phyloP scores from a whole-genome alignment of 2,329 filamentous ascomycete genomes.

The Colletotrichum euphorbiae region DNA sequence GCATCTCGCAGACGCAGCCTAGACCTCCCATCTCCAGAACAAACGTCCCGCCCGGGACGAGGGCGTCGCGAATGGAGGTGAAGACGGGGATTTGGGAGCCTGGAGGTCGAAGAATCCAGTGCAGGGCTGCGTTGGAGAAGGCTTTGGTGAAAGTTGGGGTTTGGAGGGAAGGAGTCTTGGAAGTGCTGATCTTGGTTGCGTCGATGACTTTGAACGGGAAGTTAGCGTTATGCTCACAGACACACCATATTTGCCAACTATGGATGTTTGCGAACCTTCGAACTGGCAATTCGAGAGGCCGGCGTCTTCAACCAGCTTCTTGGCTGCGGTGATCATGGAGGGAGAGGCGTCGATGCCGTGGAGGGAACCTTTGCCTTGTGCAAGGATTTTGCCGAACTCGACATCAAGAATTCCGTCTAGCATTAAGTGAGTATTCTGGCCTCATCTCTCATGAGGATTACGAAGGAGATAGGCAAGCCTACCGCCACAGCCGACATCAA shows the following conservation, averaged over 20 bases:
- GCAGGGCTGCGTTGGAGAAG: conserved; percentile 75
- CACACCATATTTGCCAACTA: no score
- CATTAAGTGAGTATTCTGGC: conserved; percentile 7
- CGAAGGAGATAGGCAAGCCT: background rate
- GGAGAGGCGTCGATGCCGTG: conserved; percentile 70
- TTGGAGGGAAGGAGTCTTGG: conserved; percentile 12
- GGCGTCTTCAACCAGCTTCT: conserved; percentile 52
- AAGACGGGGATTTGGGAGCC: conserved; percentile 64
- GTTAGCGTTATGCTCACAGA: background rate
- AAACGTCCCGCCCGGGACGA: conserved; percentile 68
- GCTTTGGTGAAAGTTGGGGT: conserved; percentile 60
- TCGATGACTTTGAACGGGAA: conserved; percentile 55
- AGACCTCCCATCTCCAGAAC: conserved; percentile 79
- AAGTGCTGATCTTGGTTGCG: conserved; percentile 53
- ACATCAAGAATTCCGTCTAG: conserved; percentile 69
- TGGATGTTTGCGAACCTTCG: conserved; percentile 49
- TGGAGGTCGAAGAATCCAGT: conserved; percentile 70
- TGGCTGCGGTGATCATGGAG: conserved; percentile 68
- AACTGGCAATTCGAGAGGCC: conserved; percentile 54
- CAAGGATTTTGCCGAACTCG: conserved; percentile 61
- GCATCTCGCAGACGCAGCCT: conserved; percentile 75
- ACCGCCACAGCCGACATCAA: conserved; percentile 75
- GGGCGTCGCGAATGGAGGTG: conserved; percentile 59
- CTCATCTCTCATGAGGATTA: background rate
- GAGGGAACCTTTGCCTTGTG: conserved; percentile 59